A percentile compares a stretch with the other conserved stretches of the same genome.
Evolutionary conservation across 257 asterid genomes (phyloP).

Genomic region (Primulina tabacum): DNA sequence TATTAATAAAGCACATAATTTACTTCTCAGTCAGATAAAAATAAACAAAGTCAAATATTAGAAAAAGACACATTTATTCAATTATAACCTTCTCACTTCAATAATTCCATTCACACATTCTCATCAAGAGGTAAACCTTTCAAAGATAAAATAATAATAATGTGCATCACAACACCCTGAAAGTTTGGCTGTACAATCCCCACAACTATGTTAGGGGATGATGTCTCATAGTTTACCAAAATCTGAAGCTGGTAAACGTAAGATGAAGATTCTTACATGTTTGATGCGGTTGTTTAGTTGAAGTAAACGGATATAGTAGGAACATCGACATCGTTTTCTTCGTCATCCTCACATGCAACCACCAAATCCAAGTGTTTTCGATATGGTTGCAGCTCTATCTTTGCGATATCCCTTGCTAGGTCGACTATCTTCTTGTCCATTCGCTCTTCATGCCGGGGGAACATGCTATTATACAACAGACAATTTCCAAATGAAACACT

Average conservation of each 20-base stretch:
- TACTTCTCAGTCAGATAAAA: no score
- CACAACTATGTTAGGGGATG: no score
- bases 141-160: no score
- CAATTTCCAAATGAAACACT: slow-evolving; percentile 86
- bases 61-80: no score
- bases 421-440: slow-evolving; percentile 74
- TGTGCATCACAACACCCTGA: no score
- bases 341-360: slow-evolving; percentile 88
- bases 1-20: no score
- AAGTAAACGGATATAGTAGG: slow-evolving; percentile 76
- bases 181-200: no score
- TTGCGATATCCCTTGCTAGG: slow-evolving; percentile 74
- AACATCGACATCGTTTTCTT: slow-evolving; percentile 76
- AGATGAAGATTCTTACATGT: slow-evolving; percentile 1
- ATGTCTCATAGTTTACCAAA: no score
- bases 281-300: slow-evolving; percentile 33
- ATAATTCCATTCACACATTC: background rate
- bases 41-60: no score
- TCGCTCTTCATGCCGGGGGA: slow-evolving; percentile 76
- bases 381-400: slow-evolving; percentile 62
- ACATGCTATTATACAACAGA: slow-evolving; percentile 74
- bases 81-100: no score
- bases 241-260: no score
- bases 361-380: slow-evolving; percentile 74
- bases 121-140: no score